Base-by-base conservation (phyloP, 2,329 filamentous ascomycete species). In the Purpureocillium lavendulum region DNA sequence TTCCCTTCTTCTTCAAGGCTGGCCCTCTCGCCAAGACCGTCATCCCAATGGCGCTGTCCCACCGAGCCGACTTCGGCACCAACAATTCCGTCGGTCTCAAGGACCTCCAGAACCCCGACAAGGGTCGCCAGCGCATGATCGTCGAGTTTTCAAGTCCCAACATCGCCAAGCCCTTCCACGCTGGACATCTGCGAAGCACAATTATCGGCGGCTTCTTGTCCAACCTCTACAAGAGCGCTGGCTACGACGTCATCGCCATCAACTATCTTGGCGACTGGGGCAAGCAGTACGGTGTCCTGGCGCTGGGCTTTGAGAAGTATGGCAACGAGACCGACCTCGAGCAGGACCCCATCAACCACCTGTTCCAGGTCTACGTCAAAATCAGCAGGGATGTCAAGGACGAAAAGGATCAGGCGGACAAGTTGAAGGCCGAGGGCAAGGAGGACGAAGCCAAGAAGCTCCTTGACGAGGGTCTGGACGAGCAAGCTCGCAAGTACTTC, bases 261-360 rank as follows among this genome's bases (percentile, higher is more conserved):
- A 86, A 86, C 57, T 86, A 85, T 50, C 65, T 86, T 0, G 82
- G 82, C 5, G 82, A 87, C 51, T 86, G 82, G 82, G 82, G 82
- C 2, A 83, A 82, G 58, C 79, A 83, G 49, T 80, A 70, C 14
- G 70, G 70, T 30, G 67, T 86, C 1, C 64, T 86, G 21, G 77
- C 77, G 1, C 68, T 82, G 11, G 82, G 80, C 0, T 86, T 79
- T 58, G 65, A 79, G 45, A 70, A 71, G 40, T 84, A 80, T 47
- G 82, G 82, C 2, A 75, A 69, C 5, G 80, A 85, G 48, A 73
- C 80, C 17, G 70, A 74, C 47, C 66, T 86, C 13, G 56, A 69
- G n/a, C 64, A 67, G 18, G 77, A 84, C 45, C 81, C 82, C 0
- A 80, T 85, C 41, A 75, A 75, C 21, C 82, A 86, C 50, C 61